Percentiles rank a stretch among this genome's conserved stretches.
phyloP scores from a whole-genome alignment of 2,329 filamentous ascomycete species.

The Claviceps citrina region DNA sequence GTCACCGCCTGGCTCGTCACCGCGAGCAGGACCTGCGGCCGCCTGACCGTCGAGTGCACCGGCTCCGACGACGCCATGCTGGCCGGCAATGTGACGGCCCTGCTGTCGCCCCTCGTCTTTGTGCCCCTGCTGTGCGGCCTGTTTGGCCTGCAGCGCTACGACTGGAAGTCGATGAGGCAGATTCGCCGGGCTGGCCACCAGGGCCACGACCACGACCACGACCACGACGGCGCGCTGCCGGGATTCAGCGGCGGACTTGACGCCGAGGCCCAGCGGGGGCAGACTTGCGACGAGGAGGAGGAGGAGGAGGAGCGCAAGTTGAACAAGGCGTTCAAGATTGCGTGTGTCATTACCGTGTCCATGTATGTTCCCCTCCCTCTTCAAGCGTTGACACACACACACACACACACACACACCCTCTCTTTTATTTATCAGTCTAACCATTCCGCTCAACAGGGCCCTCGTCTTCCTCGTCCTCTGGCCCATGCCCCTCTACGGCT shows the following conservation, averaged over 20 bases:
- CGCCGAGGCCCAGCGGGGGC: slow-evolving; percentile 12
- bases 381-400: no score
- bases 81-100: slow-evolving; percentile 68
- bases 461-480: slow-evolving; percentile 64
- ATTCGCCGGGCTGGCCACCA: slow-evolving; percentile 60
- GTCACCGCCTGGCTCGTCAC: slow-evolving; percentile 65
- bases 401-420: no score
- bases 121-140: slow-evolving; percentile 59
- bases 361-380: slow-evolving; percentile 12
- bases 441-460: slow-evolving; percentile 24
- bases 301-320: slow-evolving; percentile 34
- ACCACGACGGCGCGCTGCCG: slow-evolving; percentile 57
- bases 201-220: slow-evolving; percentile 57
- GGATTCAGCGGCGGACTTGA: slow-evolving; percentile 41
- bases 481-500: slow-evolving; percentile 86
- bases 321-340: slow-evolving; percentile 35
- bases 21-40: slow-evolving; percentile 51
- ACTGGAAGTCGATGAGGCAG: slow-evolving; percentile 68
- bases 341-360: slow-evolving; percentile 18
- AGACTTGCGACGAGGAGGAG: slow-evolving; percentile 29
- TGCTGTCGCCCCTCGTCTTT: slow-evolving; percentile 62
- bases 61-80: slow-evolving; percentile 78
- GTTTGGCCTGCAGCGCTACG: slow-evolving; percentile 51
- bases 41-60: slow-evolving; percentile 56
- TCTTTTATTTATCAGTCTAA: no score